These are phyloP conservation scores for Wallacemonas rigidus DNA, from an alignment of 208 protist genomes.

Conservation along the genomic window DNA sequence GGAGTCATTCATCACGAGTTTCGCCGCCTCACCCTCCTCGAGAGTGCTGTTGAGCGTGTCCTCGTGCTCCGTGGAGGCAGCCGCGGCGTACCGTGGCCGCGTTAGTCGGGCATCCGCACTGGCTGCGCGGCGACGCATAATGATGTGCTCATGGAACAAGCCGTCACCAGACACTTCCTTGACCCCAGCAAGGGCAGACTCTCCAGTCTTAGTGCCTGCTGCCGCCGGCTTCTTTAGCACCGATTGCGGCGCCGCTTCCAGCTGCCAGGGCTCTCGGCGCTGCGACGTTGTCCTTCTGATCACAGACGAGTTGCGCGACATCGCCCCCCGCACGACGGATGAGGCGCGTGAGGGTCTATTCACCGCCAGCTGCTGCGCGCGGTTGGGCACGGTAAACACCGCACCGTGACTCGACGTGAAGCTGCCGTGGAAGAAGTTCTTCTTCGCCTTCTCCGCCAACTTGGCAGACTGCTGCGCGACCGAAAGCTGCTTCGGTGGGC, in stretches of 20 bases:
- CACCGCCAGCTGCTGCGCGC: constrained; percentile 55
- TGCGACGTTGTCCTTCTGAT: background rate
- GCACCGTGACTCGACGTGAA: constrained; percentile 79
- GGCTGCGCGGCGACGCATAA: constrained; percentile 39
- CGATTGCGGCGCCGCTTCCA: constrained; percentile 32
- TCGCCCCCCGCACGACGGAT: constrained; percentile 19
- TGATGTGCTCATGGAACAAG: constrained; percentile 36
- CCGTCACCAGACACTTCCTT: constrained; percentile 4
- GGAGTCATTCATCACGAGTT: constrained; percentile 36
- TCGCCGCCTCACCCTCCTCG: constrained; percentile 6
- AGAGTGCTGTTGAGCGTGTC: constrained; percentile 16
- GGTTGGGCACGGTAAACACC: constrained; percentile 68
- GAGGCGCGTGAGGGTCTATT: constrained; percentile 35
- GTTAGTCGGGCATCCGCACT: constrained; percentile 45
- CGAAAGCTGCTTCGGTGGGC: constrained; percentile 39
- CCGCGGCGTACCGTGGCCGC: background rate
- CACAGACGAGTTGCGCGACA: constrained; percentile 27
- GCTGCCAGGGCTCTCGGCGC: constrained; percentile 20
- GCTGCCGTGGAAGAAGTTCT: constrained; percentile 76
- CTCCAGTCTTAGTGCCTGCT: background rate
- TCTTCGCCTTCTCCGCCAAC: constrained; percentile 64
- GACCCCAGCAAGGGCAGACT: background rate
- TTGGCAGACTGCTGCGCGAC: constrained; percentile 62
- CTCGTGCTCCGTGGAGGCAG: constrained; percentile 5
- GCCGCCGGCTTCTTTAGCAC: constrained; percentile 45